A percentile compares a stretch with the other conserved stretches of the same genome.
Conservation (phyloP, 345 rosid genomes). For the Lepidium didymum region DNA sequence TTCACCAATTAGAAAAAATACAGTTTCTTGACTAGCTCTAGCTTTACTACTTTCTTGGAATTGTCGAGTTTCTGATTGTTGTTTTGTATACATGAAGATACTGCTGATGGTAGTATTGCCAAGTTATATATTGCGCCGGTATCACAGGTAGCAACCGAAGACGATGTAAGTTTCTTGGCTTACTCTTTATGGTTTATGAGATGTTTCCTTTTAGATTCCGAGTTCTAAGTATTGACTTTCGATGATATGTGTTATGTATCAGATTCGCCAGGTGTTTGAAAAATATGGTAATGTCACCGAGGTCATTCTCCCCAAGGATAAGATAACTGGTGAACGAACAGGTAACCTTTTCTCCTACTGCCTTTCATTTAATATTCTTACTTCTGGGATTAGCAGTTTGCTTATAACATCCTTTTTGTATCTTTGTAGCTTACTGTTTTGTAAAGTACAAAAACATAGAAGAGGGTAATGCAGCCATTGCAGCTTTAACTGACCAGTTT, state of each 20-base stretch:
- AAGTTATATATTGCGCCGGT: slow-evolving; percentile 68
- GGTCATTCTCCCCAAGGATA: slow-evolving; percentile 69
- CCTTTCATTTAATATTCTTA: neutral
- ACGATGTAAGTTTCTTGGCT: slow-evolving; percentile 42
- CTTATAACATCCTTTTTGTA: slow-evolving; percentile 1
- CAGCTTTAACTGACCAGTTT: slow-evolving; percentile 51
- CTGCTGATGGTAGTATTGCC: slow-evolving; percentile 37
- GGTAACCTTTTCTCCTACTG: slow-evolving; percentile 31
- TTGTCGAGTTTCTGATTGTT: neutral
- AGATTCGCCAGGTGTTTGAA: slow-evolving; percentile 68
- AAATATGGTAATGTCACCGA: slow-evolving; percentile 63
- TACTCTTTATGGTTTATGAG: neutral
- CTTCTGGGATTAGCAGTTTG: neutral
- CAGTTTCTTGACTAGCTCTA: neutral
- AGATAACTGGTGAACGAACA: slow-evolving; percentile 56
- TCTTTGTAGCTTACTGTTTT: slow-evolving; percentile 69
- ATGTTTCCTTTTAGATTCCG: neutral
- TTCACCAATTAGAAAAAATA: neutral
- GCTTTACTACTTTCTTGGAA: neutral
- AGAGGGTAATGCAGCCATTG: slow-evolving; percentile 71
- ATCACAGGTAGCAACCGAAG: slow-evolving; percentile 46
- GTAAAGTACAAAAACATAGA: slow-evolving; percentile 62
- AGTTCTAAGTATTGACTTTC: neutral
- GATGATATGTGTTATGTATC: slow-evolving; percentile 4
- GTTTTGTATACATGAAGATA: slow-evolving; percentile 32